Base-by-base conservation (phyloP, 805 yeast genomes). In the Wickerhamomyces ciferrii region DNA sequence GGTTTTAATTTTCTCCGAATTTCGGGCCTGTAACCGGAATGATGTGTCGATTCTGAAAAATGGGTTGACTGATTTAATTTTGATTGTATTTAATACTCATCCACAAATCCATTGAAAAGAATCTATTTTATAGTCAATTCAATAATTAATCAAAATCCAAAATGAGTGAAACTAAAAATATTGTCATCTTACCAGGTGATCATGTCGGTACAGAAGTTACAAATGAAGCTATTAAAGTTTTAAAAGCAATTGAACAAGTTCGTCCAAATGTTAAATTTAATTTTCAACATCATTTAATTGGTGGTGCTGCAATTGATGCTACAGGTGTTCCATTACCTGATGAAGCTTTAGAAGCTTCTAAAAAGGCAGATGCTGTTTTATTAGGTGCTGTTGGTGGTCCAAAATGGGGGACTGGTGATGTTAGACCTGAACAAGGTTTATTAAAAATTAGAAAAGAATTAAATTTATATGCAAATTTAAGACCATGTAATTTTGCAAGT, bases 341-440 rank as follows among this genome's bases (percentile, higher is more conserved):
- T 49, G 92, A 76, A 48, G 78, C 97, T 3, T 74, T 94, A 42
- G 86, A 71, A 41, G 90, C 96, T 10, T 78, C 97, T 34, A 90
- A 88, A 68, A 70, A 71, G 40, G 84, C 98, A 1, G 95, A 92
- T 64, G 99, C 98, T 23, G 96, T 94, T n/a, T 72, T 94, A 54
- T 75, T 94, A 47, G 99, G 99, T 55, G 97, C 99, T 9, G 99
- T 94, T 31, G 99, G 99, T 53, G 99, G 99, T 31, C 99, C 99
- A 51, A 94, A 94, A 71, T 94, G 99, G 99, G 98, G 98, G 34
- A 87, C 97, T 24, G 97, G 97, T 43, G 62, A 76, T 13, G 98
- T 92, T 41, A 83, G 99, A 72, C 99, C 99, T 44, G 99, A 94
- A 68, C 98, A 89, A 70, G 99, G 99, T 49, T 77, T 94, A 55